Evolutionary conservation across 345 rosid species (phyloP), one percentile per base, ranked within the genome.

Genomic region (Lumnitzera littorea): DNA sequence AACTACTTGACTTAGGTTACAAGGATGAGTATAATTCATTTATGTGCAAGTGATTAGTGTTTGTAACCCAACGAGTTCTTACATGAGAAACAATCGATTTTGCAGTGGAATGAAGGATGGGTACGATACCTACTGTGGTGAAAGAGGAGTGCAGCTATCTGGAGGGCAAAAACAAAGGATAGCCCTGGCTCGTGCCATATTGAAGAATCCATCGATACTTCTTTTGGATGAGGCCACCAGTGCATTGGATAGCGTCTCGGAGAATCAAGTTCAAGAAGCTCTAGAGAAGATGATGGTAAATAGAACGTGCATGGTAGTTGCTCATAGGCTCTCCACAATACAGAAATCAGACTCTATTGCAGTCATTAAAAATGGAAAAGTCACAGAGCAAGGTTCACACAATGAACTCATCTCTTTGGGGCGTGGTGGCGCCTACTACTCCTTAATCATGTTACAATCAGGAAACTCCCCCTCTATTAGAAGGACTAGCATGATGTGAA

Each of bases 161-260:
- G 91, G 91, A 59, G 94, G 96, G 24, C 94, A 89, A 54, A 86
- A 86, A 54, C 96, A 84, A 52, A 65, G 88, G 71, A 72, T 86
- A 4, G 94, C 94, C 4, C 72, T 86, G 0, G 91, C 96, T 14
- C 82, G 89, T 1, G 89, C 94, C 2, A 84, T 89, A 9, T 62
- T 84, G 51, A 86, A 86, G 73, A 67, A 84, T 46, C 91, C 91
- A 12, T 59, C 75, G 50, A 78, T 89, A 74, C 76, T 89, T 12
- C 67, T 86, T 48, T 68, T 86, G 20, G 95, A 89, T 27, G 95
- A 89, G 64, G 91, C 95, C 0, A 86, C 95, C 0, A 86, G 96
- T 56, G 91, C 91, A 14, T 80, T 82, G 11, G 88, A 85, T 57
- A 85, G 83, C 48, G 66, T 78, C 5, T 85, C 88, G 7, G 88